Evolutionary conservation across 345 rosid genomes (phyloP), one percentile per base, ranked within the genome.

Genomic region (Pistacia vera): DNA sequence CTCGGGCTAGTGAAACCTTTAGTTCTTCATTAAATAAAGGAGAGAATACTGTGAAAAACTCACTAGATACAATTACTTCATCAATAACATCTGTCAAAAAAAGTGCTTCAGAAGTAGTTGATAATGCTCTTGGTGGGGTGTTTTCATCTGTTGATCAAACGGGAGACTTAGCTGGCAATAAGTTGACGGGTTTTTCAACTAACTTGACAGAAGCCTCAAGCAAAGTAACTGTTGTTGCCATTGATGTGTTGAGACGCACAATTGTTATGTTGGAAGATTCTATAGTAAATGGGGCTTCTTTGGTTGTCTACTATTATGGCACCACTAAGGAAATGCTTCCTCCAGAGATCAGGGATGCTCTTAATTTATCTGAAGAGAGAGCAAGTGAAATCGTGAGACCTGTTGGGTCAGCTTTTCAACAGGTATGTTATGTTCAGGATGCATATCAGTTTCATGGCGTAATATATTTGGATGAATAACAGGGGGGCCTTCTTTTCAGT

Each of bases 281-380:
- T 71, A 61, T 92, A 73, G 63, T 74, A 52, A 90, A 87, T 70
- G 98, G 97, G 54, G 79, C 86, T 77, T 90, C 96, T 68, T 84
- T 89, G 77, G 77, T 87, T 79, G 91, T 86, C 52, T 88, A 85
- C 80, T 88, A 89, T 67, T 93, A 93, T 83, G 90, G 86, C 30
- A 84, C 90, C 79, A 83, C 89, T 35, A 96, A 96, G 84, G 92
- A 86, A 18, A 36, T 79, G 63, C 97, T 96, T 79, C 95, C 99
- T 79, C 81, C 92, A 60, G 90, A 89, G 83, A 81, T 90, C 59
- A 90, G 77, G 75, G 87, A 76, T 76, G 82, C 81, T 7, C 81
- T 96, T 71, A 83, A 78, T 79, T 69, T 91, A 30, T 90, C 89
- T n/a, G 99, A 96, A 84, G 97, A 88, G 69, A 89, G 74, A 79